Evolutionary conservation across 768 basidiomycete genomes (phyloP), one percentile per base, ranked within the genome.

Genomic region (Suillus plorans): DNA sequence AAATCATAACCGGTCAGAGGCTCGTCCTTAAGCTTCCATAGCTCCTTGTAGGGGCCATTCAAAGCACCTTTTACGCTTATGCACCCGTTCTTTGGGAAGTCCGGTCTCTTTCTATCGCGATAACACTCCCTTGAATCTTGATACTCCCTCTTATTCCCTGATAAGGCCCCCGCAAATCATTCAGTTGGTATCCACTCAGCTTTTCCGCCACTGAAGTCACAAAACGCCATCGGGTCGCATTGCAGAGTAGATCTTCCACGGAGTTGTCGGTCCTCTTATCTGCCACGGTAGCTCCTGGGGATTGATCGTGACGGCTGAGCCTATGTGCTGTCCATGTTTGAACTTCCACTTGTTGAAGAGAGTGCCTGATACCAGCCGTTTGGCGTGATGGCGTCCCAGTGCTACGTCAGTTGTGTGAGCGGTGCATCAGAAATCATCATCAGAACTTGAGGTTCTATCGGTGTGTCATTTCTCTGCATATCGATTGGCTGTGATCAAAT

Each of bases 391-490:
- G 16, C 37, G 2, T 39, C 16, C 14, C 14, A 10, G 37, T 37
- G 37, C 57, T 34, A 12, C 22, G 14, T 16, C 57, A 25, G 41
- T 41, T 42, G 41, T 28, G 39, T 13, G 58, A 31, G 58, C 18
- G 18, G 12, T n/a, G 18, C 12, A 59, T 42, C 58, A 59, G 58
- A 59, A 59, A 28, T 12, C 18, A 2, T 39, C 22, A 59, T 59
- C 57, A 20, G 31, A 59, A 20, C 10, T 42, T 20, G 20, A 16
- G 10, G 25, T 42, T 42, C 42, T 31, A 42, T 7, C 18, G 39
- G 58, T 59, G 58, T 28, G 58, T 59, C 58, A 28, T 59, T 59
- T 59, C 25, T 58, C 25, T 41, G 14, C 10, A 59, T 59, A 28
- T 42, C 39, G 31, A 55, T 55, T 34, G 36, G 10, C 7, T 37